These are phyloP conservation scores for Boechera divaricarpa DNA, from an alignment of 345 rosid species.

Conservation along the genomic window DNA sequence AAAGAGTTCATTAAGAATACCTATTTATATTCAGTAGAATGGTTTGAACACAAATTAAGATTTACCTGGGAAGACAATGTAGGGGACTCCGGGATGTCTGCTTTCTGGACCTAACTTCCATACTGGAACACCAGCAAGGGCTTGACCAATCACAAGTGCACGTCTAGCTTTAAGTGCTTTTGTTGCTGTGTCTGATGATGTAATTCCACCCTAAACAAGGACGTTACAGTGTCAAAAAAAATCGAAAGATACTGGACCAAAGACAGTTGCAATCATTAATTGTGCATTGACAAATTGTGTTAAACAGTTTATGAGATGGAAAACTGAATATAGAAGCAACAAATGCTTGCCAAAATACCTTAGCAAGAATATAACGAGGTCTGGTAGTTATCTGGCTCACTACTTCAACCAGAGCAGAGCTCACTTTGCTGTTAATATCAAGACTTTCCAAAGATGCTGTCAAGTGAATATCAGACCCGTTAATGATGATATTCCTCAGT, in stretches of 20 bases:
- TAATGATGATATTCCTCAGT: constrained; percentile 20
- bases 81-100: constrained; percentile 96
- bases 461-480: constrained; percentile 29
- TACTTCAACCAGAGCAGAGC: constrained; percentile 95
- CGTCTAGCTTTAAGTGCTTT: constrained; percentile 89
- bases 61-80: constrained; percentile 96
- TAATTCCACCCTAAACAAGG: constrained; percentile 84
- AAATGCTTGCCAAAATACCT: constrained; percentile 55
- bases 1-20: not conserved
- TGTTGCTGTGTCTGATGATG: constrained; percentile 98
- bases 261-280: constrained; percentile 18
- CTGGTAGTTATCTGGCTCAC: constrained; percentile 74
- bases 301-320: constrained; percentile 1
- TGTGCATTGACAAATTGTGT: constrained; percentile 18
- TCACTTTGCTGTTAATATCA: constrained; percentile 92
- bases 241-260: not conserved
- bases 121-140: constrained; percentile 93
- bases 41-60: constrained; percentile 4
- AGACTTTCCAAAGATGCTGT: constrained; percentile 93
- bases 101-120: constrained; percentile 98
- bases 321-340: constrained; percentile 30
- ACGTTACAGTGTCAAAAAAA: constrained; percentile 15
- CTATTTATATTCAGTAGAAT: constrained; percentile 12
- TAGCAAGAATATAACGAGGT: constrained; percentile 97
- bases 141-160: constrained; percentile 91